A percentile compares a stretch with the other conserved stretches of the same genome.
These are phyloP conservation scores for Plenodomus lindquistii DNA, from an alignment of 2,329 filamentous ascomycete species.

Conservation along the genomic window DNA sequence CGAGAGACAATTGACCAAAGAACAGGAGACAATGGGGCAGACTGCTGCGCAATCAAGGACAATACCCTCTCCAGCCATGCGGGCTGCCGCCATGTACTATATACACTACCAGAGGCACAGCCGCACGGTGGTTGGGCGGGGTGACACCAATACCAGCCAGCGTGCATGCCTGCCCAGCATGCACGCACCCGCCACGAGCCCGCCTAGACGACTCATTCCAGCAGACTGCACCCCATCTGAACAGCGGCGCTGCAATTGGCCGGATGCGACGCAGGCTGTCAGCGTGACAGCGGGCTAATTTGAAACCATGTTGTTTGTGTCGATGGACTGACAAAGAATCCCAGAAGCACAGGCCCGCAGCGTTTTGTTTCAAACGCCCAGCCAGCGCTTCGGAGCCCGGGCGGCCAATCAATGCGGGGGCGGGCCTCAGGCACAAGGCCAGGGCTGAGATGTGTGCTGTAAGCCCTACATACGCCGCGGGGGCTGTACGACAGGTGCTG, in stretches of 20 bases:
- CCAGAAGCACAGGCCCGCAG: neutral
- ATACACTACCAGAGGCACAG: slow-evolving; percentile 20
- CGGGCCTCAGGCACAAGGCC: slow-evolving; percentile 11
- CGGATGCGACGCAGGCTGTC: neutral
- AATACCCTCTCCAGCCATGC: neutral
- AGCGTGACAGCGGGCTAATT: slow-evolving; percentile 3
- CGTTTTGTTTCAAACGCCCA: slow-evolving; percentile 25
- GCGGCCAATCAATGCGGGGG: slow-evolving; percentile 18
- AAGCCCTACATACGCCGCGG: neutral
- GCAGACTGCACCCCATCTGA: neutral
- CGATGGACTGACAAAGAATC: slow-evolving; percentile 1
- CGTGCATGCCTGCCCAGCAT: slow-evolving; percentile 3
- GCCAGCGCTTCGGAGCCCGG: slow-evolving; percentile 3
- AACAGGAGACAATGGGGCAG: neutral
- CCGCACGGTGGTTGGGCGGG: slow-evolving; percentile 16
- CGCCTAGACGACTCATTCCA: slow-evolving; percentile 1
- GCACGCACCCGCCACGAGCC: neutral
- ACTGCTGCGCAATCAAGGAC: no score
- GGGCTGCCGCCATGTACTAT: slow-evolving; percentile 17
- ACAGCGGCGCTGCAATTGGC: slow-evolving; percentile 7
- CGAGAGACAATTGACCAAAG: neutral
- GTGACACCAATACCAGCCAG: slow-evolving; percentile 7
- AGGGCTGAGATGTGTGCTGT: slow-evolving; percentile 6
- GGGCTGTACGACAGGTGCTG: neutral
- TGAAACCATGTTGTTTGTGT: slow-evolving; percentile 17